Percentiles rank a stretch among this genome's conserved stretches.
Evolutionary conservation across 768 basidiomycete species (phyloP).

Genomic region (Trametes maxima): DNA sequence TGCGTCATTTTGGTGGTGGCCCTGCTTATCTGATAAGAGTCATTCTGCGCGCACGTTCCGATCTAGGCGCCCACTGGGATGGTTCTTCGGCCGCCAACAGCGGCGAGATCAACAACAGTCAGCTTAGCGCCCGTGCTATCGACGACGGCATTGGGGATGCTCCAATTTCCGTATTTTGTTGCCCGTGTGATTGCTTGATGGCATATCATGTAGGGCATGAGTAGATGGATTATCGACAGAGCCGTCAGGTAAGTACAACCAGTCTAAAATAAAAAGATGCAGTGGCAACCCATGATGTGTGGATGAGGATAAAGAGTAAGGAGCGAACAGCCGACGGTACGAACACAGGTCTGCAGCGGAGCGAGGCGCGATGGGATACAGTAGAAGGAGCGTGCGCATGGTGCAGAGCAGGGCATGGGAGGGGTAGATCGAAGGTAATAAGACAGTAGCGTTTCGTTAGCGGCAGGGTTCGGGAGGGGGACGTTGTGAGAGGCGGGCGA

Average conservation of each 20-base stretch:
- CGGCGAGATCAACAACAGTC: too few relatives aligned
- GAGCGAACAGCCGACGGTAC: constrained; percentile 21
- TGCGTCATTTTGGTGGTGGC: constrained; percentile 11
- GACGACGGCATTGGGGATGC: too few relatives aligned
- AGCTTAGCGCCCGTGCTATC: too few relatives aligned
- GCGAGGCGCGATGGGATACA: constrained; percentile 22
- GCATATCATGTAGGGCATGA: not conserved
- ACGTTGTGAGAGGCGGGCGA: constrained; percentile 21
- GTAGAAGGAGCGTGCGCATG: constrained; percentile 24
- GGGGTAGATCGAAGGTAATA: constrained; percentile 16
- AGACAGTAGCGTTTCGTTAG: constrained; percentile 21
- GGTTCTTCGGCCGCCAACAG: too few relatives aligned
- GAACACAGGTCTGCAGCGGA: constrained; percentile 22
- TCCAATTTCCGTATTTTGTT: too few relatives aligned
- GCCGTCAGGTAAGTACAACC: constrained; percentile 26
- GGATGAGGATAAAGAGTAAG: constrained; percentile 19
- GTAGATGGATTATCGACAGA: constrained; percentile 20
- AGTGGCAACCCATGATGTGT: constrained; percentile 22
- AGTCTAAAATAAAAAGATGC: constrained; percentile 26
- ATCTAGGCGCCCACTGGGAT: constrained; percentile 7
- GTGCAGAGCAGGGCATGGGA: constrained; percentile 13
- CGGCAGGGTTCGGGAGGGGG: constrained; percentile 5
- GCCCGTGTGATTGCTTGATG: too few relatives aligned
- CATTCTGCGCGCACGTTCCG: not conserved
- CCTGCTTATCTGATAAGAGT: constrained; percentile 23